These are phyloP conservation scores for Mortierella sp. DNA, from an alignment of 371 early-diverging fungal species.

Conservation along the genomic window DNA sequence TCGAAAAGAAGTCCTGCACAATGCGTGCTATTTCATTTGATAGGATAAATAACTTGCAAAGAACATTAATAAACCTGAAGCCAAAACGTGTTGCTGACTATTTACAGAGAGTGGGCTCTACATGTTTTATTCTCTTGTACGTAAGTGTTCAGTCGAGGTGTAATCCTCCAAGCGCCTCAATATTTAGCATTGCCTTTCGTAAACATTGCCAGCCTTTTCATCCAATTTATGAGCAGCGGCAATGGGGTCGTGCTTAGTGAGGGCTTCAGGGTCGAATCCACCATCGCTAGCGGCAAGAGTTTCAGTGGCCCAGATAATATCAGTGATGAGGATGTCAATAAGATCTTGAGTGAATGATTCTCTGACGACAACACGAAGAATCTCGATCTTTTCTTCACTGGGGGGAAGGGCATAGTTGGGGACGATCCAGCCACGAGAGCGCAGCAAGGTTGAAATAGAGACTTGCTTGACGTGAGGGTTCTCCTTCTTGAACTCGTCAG, in stretches of 20 bases:
- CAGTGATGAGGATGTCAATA: slow-evolving; percentile 55
- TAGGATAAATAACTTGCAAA: no score
- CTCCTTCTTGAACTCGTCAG: neutral
- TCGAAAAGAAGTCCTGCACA: no score
- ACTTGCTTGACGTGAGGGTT: slow-evolving; percentile 18
- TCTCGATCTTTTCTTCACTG: slow-evolving; percentile 25
- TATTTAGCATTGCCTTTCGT: neutral
- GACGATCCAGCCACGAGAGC: slow-evolving; percentile 61
- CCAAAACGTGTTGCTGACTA: no score
- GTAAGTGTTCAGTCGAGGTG: no score
- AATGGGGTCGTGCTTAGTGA: neutral
- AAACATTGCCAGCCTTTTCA: neutral
- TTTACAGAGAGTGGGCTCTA: no score
- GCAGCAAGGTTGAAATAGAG: slow-evolving; percentile 49
- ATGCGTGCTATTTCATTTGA: no score
- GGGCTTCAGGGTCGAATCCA: neutral
- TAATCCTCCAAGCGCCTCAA: no score
- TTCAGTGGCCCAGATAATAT: slow-evolving; percentile 32
- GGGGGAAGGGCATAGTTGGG: slow-evolving; percentile 60
- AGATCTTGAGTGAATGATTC: slow-evolving; percentile 59
- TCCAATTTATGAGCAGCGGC: neutral
- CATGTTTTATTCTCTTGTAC: no score
- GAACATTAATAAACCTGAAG: no score
- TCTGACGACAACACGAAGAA: slow-evolving; percentile 59
- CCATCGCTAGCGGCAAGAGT: neutral